Evolutionary conservation across 768 basidiomycete genomes (phyloP), one percentile per base, ranked within the genome.

Genomic region (Omphalotus guepiniiformis): DNA sequence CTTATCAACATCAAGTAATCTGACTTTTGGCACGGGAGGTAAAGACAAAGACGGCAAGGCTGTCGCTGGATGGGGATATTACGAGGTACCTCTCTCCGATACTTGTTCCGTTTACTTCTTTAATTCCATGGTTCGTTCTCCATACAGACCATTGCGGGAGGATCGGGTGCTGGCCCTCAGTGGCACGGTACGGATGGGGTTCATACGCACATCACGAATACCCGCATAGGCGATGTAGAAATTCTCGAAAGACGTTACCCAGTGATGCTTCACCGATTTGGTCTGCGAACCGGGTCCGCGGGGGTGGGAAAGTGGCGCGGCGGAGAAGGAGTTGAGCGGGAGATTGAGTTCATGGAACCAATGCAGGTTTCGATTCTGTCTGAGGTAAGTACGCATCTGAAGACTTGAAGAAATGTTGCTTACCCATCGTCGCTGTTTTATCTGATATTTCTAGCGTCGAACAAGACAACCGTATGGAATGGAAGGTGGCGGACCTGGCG

Each of bases 111-210:
- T 49, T 22, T 32, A 35, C 23, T 32, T 35, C 40, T 42, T 51
- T 43, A 28, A n/a, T 28, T 25, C 8, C n/a, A 44, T 26, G 9
- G 12, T 28, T 22, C 39, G 6, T 42, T 49, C 22, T 41, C 25
- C 23, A 16, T 15, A 41, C 55, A 93, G 88, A 97, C 94, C 0
- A 93, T 96, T 47, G 92, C 90, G 3, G 94, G 93, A 6, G 94
- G 94, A 18, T 89, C 88, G 4, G 94, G 94, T 4, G 93, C 94
- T 0, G 93, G 94, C 1, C 83, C 88, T 2, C 63, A 65, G 8
- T 95, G 93, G 93, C 82, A 93, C 57, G 94, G 94, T 3, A 92
- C 91, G 13, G 89, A 88, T 21, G 93, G 93, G 6, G 88, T 95
- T 2, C 93, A 95, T 63, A 93, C 91, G 2, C 90, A 93, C 59